phyloP scores from a whole-genome alignment of 129 eudicot genomes.

The Centrapalus pauciflorus region DNA sequence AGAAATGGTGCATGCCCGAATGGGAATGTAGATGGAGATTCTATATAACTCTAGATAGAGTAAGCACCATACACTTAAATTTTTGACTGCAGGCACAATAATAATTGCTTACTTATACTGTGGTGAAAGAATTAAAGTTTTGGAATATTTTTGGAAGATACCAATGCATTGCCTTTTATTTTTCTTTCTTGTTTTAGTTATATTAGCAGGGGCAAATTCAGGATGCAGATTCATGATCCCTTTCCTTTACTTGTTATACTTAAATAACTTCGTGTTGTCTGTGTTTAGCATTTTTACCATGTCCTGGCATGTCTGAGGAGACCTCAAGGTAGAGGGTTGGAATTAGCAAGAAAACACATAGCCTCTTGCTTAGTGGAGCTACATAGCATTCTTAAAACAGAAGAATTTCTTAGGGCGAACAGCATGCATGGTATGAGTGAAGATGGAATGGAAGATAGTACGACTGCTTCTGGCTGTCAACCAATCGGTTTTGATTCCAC shows the following conservation, averaged over 20 bases:
- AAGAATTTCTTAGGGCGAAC: conserved; percentile 54
- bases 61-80: too few relatives aligned
- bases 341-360: conserved; percentile 84
- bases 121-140: not conserved
- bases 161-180: not conserved
- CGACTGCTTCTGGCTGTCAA: conserved; percentile 96
- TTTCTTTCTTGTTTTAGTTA: not conserved
- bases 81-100: too few relatives aligned
- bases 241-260: too few relatives aligned
- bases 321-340: conserved; percentile 94
- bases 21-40: too few relatives aligned
- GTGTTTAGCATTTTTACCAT: conserved; percentile 85
- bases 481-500: conserved; percentile 94
- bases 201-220: not conserved
- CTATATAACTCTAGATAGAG: too few relatives aligned
- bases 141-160: not conserved
- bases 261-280: conserved; percentile 15
- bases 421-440: conserved; percentile 33
- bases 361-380: conserved; percentile 68
- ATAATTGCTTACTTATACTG: too few relatives aligned
- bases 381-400: conserved; percentile 59
- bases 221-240: too few relatives aligned
- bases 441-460: conserved; percentile 44
- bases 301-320: conserved; percentile 59
- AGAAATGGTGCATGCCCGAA: not conserved